phyloP scores from a whole-genome alignment of 164 flowering plant species.

The Liquidambar formosana region DNA sequence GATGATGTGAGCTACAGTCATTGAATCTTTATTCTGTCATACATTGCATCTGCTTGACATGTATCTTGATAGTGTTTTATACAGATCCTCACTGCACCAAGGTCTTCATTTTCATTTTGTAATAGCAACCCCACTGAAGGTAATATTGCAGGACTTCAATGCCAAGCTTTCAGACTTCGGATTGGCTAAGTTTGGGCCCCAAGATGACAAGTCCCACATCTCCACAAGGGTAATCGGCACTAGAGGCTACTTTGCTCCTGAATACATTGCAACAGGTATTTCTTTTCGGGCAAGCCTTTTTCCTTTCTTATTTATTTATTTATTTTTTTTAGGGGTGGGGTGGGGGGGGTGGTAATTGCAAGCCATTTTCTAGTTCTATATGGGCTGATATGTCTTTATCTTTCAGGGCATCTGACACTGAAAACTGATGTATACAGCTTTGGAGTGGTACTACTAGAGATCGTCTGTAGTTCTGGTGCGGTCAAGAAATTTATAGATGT shows the following conservation, averaged over 20 bases:
- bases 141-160: conserved; percentile 24
- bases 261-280: conserved; percentile 27
- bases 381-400: background rate
- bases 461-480: conserved; percentile 14
- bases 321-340: too few species aligned
- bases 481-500: conserved; percentile 16
- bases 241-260: conserved; percentile 36
- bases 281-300: background rate
- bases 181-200: conserved; percentile 29
- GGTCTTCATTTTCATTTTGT: background rate
- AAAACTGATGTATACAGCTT: conserved; percentile 29
- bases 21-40: too few species aligned
- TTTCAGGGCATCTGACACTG: conserved; percentile 25
- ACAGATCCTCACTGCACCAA: background rate
- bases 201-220: conserved; percentile 17
- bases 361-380: too few species aligned
- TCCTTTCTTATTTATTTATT: background rate
- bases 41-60: too few species aligned
- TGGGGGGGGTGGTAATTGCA: background rate
- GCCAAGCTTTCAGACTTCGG: conserved; percentile 38
- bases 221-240: conserved; percentile 30
- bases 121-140: background rate
- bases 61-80: too few species aligned
- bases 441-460: conserved; percentile 30
- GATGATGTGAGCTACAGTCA: conserved; percentile 21